Percentiles rank a stretch among this genome's conserved stretches.
These are phyloP conservation scores for Globisporangium cystogenes DNA, from an alignment of 352 stramenopile species.

Conservation along the genomic window DNA sequence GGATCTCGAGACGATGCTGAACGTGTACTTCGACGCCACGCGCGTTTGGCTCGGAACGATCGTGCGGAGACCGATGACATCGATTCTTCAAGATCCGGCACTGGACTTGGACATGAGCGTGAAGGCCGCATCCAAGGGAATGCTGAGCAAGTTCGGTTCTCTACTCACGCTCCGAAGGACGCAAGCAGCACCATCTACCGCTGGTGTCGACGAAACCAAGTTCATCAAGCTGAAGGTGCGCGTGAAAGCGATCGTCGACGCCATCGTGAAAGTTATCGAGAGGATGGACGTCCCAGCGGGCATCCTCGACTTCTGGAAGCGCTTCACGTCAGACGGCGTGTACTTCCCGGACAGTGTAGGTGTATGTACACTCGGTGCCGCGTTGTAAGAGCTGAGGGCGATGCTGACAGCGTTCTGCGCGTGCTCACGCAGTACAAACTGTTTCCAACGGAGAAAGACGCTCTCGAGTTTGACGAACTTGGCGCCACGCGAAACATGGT, in stretches of 20 bases:
- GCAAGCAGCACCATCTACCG: neutral
- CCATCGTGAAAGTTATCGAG: conserved; percentile 40
- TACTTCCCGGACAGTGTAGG: conserved; percentile 60
- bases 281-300: conserved; percentile 41
- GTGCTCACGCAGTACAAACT: conserved; percentile 40
- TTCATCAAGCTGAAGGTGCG: conserved; percentile 58
- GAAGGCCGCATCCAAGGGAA: conserved; percentile 25
- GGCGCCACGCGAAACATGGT: conserved; percentile 41
- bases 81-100: conserved; percentile 40
- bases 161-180: conserved; percentile 25
- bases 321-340: conserved; percentile 46
- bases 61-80: conserved; percentile 36
- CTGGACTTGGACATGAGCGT: conserved; percentile 44
- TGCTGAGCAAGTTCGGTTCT: conserved; percentile 41
- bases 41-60: conserved; percentile 53
- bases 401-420: neutral
- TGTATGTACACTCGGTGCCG: conserved; percentile 1
- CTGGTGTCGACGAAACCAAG: conserved; percentile 11
- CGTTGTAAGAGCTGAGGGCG: neutral
- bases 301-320: conserved; percentile 54
- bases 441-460: conserved; percentile 31
- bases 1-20: conserved; percentile 59
- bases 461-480: conserved; percentile 50
- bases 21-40: conserved; percentile 63
- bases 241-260: conserved; percentile 45